Evolutionary conservation across 2,329 filamentous ascomycete species (phyloP).

Genomic region (Fusarium protoensiforme): DNA sequence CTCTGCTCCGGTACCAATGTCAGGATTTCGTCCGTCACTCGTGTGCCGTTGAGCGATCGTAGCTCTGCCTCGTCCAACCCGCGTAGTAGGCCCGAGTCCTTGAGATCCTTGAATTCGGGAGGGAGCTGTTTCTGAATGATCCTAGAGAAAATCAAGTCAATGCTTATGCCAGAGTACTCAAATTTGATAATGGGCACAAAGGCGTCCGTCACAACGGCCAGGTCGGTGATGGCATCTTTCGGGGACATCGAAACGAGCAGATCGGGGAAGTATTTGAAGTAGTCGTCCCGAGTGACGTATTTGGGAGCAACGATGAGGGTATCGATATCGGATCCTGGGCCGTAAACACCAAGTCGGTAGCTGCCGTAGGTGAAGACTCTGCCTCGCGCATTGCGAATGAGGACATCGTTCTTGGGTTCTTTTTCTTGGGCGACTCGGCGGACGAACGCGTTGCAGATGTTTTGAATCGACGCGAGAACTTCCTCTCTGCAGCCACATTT

Average conservation of each 20-base stretch:
- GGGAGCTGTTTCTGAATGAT: constrained; percentile 79
- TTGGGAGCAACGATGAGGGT: constrained; percentile 92
- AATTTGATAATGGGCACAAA: constrained; percentile 99
- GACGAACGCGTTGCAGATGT: constrained; percentile 87
- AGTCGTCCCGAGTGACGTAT: constrained; percentile 89
- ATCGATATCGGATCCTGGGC: constrained; percentile 97
- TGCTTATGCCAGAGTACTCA: constrained; percentile 89
- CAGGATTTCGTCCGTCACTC: constrained; percentile 93
- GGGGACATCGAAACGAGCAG: constrained; percentile 81
- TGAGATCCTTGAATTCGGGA: constrained; percentile 73
- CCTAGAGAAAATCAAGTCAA: constrained; percentile 91
- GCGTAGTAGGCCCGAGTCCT: constrained; percentile 85
- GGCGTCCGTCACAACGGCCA: constrained; percentile 87
- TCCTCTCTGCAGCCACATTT: constrained; percentile 44
- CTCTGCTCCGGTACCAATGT: constrained; percentile 88
- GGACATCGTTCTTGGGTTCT: constrained; percentile 76
- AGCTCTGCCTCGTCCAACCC: constrained; percentile 89
- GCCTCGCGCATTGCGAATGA: constrained; percentile 86
- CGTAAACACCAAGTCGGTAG: constrained; percentile 92
- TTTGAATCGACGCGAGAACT: constrained; percentile 81
- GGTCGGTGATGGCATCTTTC: constrained; percentile 82
- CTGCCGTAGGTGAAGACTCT: constrained; percentile 97
- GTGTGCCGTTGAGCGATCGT: constrained; percentile 90
- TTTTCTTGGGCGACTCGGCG: constrained; percentile 80
- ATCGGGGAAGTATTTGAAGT: constrained; percentile 89